These are phyloP conservation scores for Colletotrichum viniferum DNA, from an alignment of 2,329 filamentous ascomycete species.

Conservation along the genomic window DNA sequence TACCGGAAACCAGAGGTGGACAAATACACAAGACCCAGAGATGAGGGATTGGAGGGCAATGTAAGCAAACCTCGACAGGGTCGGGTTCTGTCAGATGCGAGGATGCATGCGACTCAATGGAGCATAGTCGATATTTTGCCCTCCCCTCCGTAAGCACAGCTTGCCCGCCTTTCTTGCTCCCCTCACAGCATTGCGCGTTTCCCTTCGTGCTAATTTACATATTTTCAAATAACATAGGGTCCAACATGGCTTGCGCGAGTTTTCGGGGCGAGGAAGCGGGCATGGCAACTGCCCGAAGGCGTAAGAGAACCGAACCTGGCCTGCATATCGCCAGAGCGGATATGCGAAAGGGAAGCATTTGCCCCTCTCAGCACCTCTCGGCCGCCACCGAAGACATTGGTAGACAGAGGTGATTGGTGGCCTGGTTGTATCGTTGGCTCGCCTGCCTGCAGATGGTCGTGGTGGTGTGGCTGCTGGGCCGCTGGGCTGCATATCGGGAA, in stretches of 20 bases:
- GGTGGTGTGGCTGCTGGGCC: neutral
- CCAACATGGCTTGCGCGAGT: neutral
- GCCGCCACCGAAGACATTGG: neutral
- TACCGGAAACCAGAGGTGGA: neutral
- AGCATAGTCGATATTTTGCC: neutral
- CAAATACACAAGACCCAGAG: neutral
- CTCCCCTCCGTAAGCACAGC: neutral
- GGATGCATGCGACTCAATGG: neutral
- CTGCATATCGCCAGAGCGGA: neutral
- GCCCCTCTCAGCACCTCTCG: neutral
- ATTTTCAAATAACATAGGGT: neutral
- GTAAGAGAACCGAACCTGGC: neutral
- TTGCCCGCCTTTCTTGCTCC: neutral
- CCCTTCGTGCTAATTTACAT: too few species aligned
- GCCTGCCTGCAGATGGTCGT: neutral
- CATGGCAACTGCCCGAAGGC: neutral
- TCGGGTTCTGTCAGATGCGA: neutral
- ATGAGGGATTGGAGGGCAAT: neutral
- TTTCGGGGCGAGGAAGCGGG: neutral
- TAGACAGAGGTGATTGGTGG: neutral
- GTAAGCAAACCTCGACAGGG: neutral
- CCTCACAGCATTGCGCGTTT: too few species aligned
- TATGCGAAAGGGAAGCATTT: neutral
- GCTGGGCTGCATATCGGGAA: constrained; percentile 9
- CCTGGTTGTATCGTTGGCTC: neutral